These are phyloP conservation scores for Scenedesmus sp. DNA, from an alignment of 163 green algal species.

Conservation along the genomic window DNA sequence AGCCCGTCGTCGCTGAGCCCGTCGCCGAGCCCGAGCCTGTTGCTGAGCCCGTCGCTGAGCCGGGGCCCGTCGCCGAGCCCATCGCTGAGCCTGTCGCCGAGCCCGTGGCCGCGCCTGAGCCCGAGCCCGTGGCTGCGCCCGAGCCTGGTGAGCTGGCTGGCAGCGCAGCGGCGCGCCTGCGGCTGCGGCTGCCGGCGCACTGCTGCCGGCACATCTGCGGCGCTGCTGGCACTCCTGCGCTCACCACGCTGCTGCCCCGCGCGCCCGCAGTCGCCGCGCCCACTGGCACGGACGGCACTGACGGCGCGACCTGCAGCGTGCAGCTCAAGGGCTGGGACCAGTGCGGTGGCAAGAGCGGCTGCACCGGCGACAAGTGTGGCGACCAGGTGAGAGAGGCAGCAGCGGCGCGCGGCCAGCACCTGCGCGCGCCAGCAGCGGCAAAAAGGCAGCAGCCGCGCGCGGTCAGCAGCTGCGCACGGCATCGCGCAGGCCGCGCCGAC, in stretches of 20 bases:
- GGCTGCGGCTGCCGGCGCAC: no score
- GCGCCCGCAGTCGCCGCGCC: no score
- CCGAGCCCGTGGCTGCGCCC: background rate
- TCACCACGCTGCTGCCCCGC: background rate
- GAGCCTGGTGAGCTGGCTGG: background rate
- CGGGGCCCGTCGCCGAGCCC: background rate
- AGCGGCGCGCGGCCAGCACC: background rate
- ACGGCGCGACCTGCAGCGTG: background rate
- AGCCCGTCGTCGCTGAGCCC: no score
- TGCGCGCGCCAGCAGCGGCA: no score
- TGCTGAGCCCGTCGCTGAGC: background rate
- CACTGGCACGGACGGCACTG: no score
- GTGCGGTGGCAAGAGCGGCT: conserved; percentile 7
- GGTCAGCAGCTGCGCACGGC: no score
- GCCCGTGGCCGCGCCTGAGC: no score
- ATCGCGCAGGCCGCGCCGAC: background rate
- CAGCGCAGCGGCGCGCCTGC: background rate
- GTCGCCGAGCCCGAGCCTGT: background rate
- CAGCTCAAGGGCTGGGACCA: conserved; percentile 15
- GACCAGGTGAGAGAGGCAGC: background rate
- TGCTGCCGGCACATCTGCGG: background rate
- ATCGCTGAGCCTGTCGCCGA: background rate
- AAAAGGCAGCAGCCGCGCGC: no score
- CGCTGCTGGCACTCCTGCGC: background rate
- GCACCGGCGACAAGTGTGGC: background rate